Conservation (phyloP, 208 protist species). For the Leishmania major region DNA sequence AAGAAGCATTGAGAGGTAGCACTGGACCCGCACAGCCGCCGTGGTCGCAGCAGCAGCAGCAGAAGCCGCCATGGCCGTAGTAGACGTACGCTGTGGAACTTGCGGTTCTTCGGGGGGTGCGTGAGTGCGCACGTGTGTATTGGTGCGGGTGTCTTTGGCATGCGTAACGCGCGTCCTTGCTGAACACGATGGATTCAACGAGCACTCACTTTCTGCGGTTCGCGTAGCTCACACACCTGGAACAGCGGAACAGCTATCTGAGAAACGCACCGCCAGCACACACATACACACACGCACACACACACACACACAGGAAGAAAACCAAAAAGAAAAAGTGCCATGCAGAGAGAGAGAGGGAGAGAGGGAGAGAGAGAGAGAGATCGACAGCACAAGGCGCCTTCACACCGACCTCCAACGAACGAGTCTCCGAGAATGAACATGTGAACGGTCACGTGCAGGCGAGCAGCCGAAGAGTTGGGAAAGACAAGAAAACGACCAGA, state of each 20-base stretch:
- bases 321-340: neutral
- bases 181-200: neutral
- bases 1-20: neutral
- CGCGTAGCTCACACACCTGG: neutral
- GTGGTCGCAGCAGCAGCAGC: no score
- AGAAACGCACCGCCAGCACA: neutral
- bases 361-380: neutral
- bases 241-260: neutral
- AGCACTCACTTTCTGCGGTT: neutral
- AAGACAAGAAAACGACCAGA: no score
- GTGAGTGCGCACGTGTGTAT: neutral
- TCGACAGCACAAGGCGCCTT: neutral
- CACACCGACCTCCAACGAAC: neutral
- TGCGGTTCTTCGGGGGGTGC: neutral
- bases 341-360: neutral
- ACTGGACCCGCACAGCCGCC: neutral
- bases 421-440: neutral
- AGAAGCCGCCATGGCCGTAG: neutral
- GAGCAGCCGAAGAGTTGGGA: neutral
- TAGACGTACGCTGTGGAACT: neutral
- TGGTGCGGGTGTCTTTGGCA: neutral
- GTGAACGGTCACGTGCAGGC: neutral
- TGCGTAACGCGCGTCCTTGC: neutral
- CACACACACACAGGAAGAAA: neutral
- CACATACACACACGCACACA: neutral